Evolutionary conservation across 495 filamentous ascomycete species (phyloP), one percentile per base, ranked within the genome.

Genomic region (Aspergillus funiculosus): DNA sequence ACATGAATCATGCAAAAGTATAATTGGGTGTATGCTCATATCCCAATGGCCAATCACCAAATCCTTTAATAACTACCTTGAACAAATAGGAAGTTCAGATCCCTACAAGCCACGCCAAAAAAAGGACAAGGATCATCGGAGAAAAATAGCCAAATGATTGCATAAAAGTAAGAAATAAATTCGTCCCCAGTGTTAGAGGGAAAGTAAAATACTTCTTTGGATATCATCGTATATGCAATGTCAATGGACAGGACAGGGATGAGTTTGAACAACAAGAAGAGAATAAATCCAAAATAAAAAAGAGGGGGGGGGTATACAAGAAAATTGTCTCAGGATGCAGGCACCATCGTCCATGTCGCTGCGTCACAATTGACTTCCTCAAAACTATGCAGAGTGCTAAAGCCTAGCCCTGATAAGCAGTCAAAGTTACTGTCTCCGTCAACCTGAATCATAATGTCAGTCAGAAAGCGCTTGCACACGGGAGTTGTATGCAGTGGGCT

Each of bases 281-380:
- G 14, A 9, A 52, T 49, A 39, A 18, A 41, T 45, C n/a, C 11
- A 51, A 45, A 43, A 43, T 1, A 15, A 43, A 27, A 48, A 22
- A 50, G 25, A 49, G 20, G 46, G 22, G 9, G 41, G 26, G 11
- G 27, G 32, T 48, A 32, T 45, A 50, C 31, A 39, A 46, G 28
- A 43, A 46, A 38, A 31, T 27, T 13, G 29, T 35, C 17, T 39
- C 9, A 65, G 17, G 61, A 51, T 4, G 63, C 41, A 14, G 76
- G 72, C 48, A 79, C 66, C 72, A 78, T 76, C 5, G 73, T 76
- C 77, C 79, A 82, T 19, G 76, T 84, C 26, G 83, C 79, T 17
- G 83, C 81, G 40, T 85, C 79, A 63, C 85, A 89, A 35, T 78
- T 82, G 37, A 89, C 76, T 63, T 92, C 86, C 59, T 92, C 87